phyloP scores from a whole-genome alignment of 2,329 filamentous ascomycete species.

The Beauveria rudraprayagi region DNA sequence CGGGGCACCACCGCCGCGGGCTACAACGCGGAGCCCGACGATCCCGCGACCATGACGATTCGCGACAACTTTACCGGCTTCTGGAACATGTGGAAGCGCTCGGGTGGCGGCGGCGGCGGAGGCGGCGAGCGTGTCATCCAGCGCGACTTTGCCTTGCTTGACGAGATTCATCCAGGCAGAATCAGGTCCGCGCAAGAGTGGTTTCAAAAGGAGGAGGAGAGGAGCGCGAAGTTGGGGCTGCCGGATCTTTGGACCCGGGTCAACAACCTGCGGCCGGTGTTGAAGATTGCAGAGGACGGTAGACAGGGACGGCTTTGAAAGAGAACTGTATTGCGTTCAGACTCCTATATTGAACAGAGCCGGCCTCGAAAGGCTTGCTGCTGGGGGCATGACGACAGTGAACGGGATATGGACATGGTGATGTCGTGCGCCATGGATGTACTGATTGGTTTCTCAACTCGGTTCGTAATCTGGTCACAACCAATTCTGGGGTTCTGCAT shows the following conservation, averaged over 20 bases:
- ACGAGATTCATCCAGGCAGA: constrained; percentile 42
- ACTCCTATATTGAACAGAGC: not conserved
- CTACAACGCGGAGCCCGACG: constrained; percentile 25
- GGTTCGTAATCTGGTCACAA: too few species aligned
- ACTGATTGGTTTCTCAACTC: too few species aligned
- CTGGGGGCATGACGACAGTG: too few species aligned
- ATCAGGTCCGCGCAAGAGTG: constrained; percentile 41
- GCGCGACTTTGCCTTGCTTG: constrained; percentile 40
- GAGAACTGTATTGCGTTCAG: too few species aligned
- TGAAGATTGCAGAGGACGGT: constrained; percentile 16
- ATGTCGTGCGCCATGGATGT: too few species aligned
- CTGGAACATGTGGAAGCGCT: constrained; percentile 38
- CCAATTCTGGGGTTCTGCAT: too few species aligned
- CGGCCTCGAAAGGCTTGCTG: not conserved
- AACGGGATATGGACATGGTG: too few species aligned
- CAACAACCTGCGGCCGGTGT: constrained; percentile 13
- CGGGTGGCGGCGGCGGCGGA: constrained; percentile 20
- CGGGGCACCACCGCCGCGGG: constrained; percentile 23
- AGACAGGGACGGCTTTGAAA: constrained; percentile 12
- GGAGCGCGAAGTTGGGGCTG: constrained; percentile 13
- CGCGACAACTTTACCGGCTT: constrained; percentile 43
- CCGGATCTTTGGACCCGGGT: constrained; percentile 14
- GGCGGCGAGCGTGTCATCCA: constrained; percentile 27
- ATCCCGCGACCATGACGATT: constrained; percentile 29
- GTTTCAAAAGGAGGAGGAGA: constrained; percentile 32